Evolutionary conservation across 2,329 filamentous ascomycete genomes (phyloP).

Genomic region (Shiraia sp.): DNA sequence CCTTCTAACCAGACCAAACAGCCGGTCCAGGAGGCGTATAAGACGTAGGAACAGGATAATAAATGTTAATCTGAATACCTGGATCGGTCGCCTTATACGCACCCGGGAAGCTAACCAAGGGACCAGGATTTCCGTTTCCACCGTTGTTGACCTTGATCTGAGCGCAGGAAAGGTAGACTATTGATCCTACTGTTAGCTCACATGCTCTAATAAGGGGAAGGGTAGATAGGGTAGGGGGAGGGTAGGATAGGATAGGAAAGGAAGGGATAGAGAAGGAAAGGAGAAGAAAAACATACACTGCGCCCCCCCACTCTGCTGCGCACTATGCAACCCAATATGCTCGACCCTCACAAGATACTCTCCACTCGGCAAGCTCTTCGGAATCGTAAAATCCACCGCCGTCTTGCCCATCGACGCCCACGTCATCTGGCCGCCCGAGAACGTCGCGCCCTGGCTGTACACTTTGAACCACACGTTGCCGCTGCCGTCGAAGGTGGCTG

Average conservation of each 20-base stretch:
- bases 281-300: no score
- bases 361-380: constrained; percentile 46
- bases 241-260: no score
- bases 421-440: constrained; percentile 5
- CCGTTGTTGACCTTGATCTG: constrained; percentile 49
- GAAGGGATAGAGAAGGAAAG: no score
- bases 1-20: constrained; percentile 22
- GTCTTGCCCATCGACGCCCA: constrained; percentile 12
- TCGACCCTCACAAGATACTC: constrained; percentile 54
- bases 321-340: constrained; percentile 52
- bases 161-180: constrained; percentile 52
- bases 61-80: constrained; percentile 34
- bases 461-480: constrained; percentile 45
- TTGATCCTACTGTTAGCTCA: no score
- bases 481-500: constrained; percentile 36
- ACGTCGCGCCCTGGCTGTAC: constrained; percentile 16
- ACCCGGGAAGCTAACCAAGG: constrained; percentile 47
- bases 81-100: constrained; percentile 32
- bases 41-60: constrained; percentile 24
- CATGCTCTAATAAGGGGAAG: no score
- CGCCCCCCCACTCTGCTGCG: constrained; percentile 34
- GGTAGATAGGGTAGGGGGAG: no score
- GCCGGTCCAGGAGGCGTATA: constrained; percentile 26
- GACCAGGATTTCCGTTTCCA: constrained; percentile 40
- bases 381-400: constrained; percentile 44